Evolutionary conservation across 2,329 filamentous ascomycete genomes (phyloP).

Genomic region (Clarireedia monteithiana): DNA sequence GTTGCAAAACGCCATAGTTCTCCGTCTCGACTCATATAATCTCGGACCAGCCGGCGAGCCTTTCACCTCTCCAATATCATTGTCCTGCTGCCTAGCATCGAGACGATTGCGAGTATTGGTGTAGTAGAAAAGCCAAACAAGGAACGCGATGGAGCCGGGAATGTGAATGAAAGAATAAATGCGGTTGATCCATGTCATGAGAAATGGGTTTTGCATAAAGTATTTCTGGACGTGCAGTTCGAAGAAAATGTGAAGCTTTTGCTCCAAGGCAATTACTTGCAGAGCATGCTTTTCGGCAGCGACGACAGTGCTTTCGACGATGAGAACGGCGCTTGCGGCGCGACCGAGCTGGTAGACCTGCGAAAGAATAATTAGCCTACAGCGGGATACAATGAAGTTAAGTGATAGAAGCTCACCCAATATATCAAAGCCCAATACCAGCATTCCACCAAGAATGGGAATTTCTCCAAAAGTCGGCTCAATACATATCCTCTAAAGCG

Average conservation of each 20-base stretch:
- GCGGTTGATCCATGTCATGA: constrained; percentile 64
- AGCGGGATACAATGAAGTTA: background rate
- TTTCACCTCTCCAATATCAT: constrained; percentile 29
- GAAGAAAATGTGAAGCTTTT: constrained; percentile 55
- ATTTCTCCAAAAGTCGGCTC: constrained; percentile 55
- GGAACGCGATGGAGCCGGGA: constrained; percentile 65
- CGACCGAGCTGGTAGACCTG: constrained; percentile 69
- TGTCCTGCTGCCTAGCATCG: constrained; percentile 28
- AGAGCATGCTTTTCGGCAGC: constrained; percentile 62
- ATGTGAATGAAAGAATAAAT: constrained; percentile 74
- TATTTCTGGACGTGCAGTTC: constrained; percentile 54
- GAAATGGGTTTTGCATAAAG: constrained; percentile 44
- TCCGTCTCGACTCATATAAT: constrained; percentile 47
- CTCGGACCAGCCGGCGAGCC: constrained; percentile 39
- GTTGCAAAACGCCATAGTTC: constrained; percentile 51
- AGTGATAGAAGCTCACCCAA: constrained; percentile 48
- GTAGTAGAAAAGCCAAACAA: constrained; percentile 60
- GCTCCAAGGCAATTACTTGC: constrained; percentile 58
- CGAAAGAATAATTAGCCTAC: background rate
- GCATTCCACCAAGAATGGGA: constrained; percentile 66
- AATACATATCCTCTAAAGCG: constrained; percentile 52
- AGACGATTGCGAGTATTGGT: constrained; percentile 46
- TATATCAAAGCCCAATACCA: constrained; percentile 75
- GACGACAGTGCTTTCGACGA: constrained; percentile 53
- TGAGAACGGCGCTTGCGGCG: constrained; percentile 61